Base-by-base conservation (phyloP, 352 stramenopile genomes). In the Globisporangium paddicum region DNA sequence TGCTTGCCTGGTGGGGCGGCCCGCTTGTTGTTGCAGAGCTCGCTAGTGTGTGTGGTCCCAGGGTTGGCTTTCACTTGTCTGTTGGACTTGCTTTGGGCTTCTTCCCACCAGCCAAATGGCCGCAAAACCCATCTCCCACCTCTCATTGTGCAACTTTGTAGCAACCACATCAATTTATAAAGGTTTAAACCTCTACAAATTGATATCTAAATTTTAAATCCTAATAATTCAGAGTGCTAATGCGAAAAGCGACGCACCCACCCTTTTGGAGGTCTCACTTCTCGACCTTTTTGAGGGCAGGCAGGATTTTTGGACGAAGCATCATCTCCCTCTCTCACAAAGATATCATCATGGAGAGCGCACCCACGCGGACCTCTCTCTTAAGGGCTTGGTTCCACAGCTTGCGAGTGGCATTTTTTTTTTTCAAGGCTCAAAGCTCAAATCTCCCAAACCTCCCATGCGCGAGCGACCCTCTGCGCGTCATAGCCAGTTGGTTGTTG, bases 51-150 rank as follows among this genome's bases (percentile, higher is more conserved):
- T 13, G 46, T 35, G 37, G 37, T 18, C 10, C 32, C 6, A 8
- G 7, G 32, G 7, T 50, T 13, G 45, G 7, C 28, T 32, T 32
- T 32, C 25, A 26, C 46, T 52, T 21, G n/a, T n/a, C n/a, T n/a
- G 28, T 6, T 32, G 28, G 28, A 32, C 32, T 50, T 13, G 45
- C 19, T n/a, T n/a, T n/a, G n/a, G 46, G 46, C 46, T 52, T 35
- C 46, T 38, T 32, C 25, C 46, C 46, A 52, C 46, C 46, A 52
- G 46, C 46, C 46, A 52, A 51, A 51, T 7, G 18, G 14, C n/a
- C n/a, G n/a, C n/a, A n/a, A n/a, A n/a, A n/a, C n/a, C n/a, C n/a
- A n/a, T n/a, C n/a, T n/a, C n/a, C n/a, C n/a, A n/a, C n/a, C n/a
- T n/a, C n/a, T n/a, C n/a, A n/a, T n/a, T n/a, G n/a, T n/a, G n/a